phyloP scores from a whole-genome alignment of 176 grass and related monocot species.

The Cenchrus fungigraminus region DNA sequence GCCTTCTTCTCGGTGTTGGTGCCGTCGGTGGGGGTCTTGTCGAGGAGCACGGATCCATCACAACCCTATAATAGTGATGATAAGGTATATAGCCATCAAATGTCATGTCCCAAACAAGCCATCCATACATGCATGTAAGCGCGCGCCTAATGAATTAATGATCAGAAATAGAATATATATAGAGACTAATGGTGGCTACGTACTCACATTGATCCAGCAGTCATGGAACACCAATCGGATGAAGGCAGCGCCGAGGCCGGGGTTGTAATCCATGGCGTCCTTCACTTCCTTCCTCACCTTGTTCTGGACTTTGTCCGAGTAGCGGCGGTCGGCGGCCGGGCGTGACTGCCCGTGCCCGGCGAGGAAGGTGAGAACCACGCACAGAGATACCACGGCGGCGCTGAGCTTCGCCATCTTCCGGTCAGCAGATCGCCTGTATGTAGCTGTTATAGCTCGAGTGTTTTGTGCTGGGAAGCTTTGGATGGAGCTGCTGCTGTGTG shows the following conservation, averaged over 20 bases:
- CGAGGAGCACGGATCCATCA: slow-evolving; percentile 55
- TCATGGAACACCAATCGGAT: slow-evolving; percentile 63
- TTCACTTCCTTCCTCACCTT: slow-evolving; percentile 37
- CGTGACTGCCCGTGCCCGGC: slow-evolving; percentile 7
- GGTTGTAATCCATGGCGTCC: slow-evolving; percentile 26
- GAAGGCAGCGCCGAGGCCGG: slow-evolving; percentile 37
- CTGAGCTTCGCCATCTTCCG: neutral
- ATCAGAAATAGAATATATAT: neutral
- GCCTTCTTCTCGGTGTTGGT: slow-evolving; percentile 43
- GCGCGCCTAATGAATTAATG: too few species aligned
- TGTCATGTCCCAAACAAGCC: too few species aligned
- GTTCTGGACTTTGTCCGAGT: slow-evolving; percentile 21
- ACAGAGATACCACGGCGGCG: neutral
- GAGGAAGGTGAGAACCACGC: slow-evolving; percentile 1
- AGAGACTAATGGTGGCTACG: too few species aligned
- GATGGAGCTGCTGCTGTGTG: neutral
- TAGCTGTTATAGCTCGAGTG: neutral
- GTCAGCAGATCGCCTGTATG: neutral
- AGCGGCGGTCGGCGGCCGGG: slow-evolving; percentile 3
- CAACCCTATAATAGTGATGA: slow-evolving; percentile 34
- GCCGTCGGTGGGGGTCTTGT: neutral
- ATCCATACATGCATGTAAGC: too few species aligned
- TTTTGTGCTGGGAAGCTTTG: too few species aligned
- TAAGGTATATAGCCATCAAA: neutral
- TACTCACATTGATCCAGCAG: slow-evolving; percentile 52